Conservation (phyloP, 129 eudicot species). For the Lonicera japonica region DNA sequence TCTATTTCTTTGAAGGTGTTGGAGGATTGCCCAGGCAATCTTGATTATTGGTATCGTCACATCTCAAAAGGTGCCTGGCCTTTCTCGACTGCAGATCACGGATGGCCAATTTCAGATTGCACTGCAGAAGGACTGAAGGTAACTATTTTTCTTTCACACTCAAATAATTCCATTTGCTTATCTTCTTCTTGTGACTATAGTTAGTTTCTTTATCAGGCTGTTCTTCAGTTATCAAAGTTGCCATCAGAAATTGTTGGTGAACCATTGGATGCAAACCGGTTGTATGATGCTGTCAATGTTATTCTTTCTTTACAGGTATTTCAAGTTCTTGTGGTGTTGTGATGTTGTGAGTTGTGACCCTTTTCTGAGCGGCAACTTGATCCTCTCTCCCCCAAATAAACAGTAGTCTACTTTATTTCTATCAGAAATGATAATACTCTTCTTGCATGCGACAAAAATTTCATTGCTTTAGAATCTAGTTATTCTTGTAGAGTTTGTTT, state of each 20-base stretch:
- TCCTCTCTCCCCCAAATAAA: background rate
- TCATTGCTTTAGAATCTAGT: background rate
- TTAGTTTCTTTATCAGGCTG: conserved; percentile 46
- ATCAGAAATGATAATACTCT: background rate
- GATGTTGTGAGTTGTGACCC: too few species aligned
- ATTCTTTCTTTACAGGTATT: conserved; percentile 80
- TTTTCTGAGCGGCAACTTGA: background rate
- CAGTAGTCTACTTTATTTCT: background rate
- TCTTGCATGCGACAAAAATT: background rate
- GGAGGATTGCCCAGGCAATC: conserved; percentile 80
- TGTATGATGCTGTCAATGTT: conserved; percentile 82
- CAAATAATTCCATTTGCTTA: background rate
- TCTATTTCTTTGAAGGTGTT: conserved; percentile 41
- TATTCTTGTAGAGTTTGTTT: background rate
- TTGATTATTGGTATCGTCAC: conserved; percentile 81
- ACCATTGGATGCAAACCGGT: conserved; percentile 49
- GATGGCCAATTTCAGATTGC: conserved; percentile 99
- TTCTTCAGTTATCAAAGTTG: conserved; percentile 58
- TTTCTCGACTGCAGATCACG: conserved; percentile 92
- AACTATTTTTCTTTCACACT: conserved; percentile 9
- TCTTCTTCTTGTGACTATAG: conserved; percentile 5
- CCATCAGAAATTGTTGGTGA: conserved; percentile 74
- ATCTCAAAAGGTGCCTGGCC: conserved; percentile 99
- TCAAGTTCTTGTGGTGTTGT: conserved; percentile 4
- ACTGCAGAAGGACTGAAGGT: conserved; percentile 94